Evolutionary conservation across 495 filamentous ascomycete genomes (phyloP).

Genomic region (Zalerion maritima): DNA sequence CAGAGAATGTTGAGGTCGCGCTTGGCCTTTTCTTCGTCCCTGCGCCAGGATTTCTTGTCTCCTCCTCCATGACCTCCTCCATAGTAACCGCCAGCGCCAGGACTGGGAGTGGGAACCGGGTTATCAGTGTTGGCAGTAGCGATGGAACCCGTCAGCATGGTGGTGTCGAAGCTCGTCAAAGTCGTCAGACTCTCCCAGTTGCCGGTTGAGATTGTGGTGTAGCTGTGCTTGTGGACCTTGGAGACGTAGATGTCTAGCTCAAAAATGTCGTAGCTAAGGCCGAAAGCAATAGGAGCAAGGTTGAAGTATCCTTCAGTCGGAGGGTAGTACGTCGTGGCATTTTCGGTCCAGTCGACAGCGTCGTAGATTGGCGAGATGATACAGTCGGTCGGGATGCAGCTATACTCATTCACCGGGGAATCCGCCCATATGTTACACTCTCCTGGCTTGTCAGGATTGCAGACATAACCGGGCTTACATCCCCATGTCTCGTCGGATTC

Average conservation of each 20-base stretch:
- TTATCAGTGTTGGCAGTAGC: no score
- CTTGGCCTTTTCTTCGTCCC: no score
- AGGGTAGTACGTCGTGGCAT: slow-evolving; percentile 34
- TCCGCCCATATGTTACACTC: slow-evolving; percentile 40
- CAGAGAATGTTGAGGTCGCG: slow-evolving; percentile 6
- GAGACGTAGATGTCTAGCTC: slow-evolving; percentile 12
- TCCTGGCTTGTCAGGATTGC: slow-evolving; percentile 30
- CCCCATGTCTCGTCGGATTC: slow-evolving; percentile 37
- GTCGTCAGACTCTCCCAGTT: slow-evolving; percentile 30
- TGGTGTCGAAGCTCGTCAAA: slow-evolving; percentile 20
- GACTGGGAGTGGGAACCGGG: no score
- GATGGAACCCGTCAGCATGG: slow-evolving; percentile 1
- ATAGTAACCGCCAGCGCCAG: no score
- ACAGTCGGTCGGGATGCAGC: slow-evolving; percentile 42
- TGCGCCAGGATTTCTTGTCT: no score
- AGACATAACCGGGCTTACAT: slow-evolving; percentile 48
- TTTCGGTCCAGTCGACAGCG: slow-evolving; percentile 24
- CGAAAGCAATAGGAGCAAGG: slow-evolving; percentile 46
- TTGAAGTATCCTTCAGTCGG: slow-evolving; percentile 45
- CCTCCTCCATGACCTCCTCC: no score
- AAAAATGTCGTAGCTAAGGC: slow-evolving; percentile 48
- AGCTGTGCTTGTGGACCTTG: slow-evolving; percentile 9
- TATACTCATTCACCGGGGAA: slow-evolving; percentile 35
- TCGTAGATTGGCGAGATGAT: slow-evolving; percentile 26
- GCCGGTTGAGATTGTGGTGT: slow-evolving; percentile 25